Base-by-base conservation (phyloP, 2,329 filamentous ascomycete genomes). In the Beauveria australis region DNA sequence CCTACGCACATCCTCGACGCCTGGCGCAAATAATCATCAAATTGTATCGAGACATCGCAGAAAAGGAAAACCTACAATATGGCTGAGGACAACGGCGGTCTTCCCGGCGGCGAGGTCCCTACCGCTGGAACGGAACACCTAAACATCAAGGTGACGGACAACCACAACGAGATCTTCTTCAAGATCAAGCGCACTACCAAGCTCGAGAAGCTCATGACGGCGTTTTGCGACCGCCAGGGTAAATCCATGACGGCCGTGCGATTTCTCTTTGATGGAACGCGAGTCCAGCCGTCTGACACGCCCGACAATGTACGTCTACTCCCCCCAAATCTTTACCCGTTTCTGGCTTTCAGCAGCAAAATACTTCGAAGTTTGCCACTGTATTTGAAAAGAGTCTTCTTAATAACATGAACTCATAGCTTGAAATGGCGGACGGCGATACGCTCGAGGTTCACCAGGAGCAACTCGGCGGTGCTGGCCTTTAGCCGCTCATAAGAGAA, bases 141-240 rank as follows among this genome's bases (percentile, higher is more conserved):
- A 5, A 99, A 99, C 78, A 97, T 99, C 79, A 99, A 99, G 75
- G 94, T 99, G 16, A 97, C 94, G 0, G 94, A 99, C 69, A 97
- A 96, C 79, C 97, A 97, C 79, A 99, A 99, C 74, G 94, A 99
- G 74, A 93, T 99, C 69, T 99, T 97, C 76, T 99, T 99, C 82
- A 99, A 99, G 82, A 99, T 99, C 79, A 99, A 99, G 87, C 86
- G 92, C 43, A 92, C 89, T 24, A 99, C 94, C 1, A 90, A 92
- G 74, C 84, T 99, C 1, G 94, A 96, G 78, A 99, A 99, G 81
- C 81, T 99, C 60, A 99, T 99, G 94, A 89, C 91, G 64, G 94
- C 94, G 22, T 99, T 97, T 75, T 99, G 94, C 75, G 93, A 97
- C 67, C 86, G 94, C 26, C 92, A 97, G 74, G 94, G 94, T 68